Conservation (phyloP, 495 filamentous ascomycete genomes). For the Bacidia gigantensis region DNA sequence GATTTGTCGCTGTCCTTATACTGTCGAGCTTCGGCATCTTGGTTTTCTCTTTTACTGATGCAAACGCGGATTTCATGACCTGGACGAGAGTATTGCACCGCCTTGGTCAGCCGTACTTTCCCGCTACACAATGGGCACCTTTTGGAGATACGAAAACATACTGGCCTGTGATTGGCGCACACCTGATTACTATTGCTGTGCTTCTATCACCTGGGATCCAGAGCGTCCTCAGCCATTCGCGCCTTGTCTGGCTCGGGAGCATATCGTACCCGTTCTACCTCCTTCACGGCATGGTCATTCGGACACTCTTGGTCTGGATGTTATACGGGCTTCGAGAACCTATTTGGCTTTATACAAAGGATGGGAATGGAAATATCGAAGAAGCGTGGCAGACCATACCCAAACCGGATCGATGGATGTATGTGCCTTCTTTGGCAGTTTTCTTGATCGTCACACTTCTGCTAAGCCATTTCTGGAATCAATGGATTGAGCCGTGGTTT, state of each 20-base stretch:
- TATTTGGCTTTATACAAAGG: conserved; percentile 1
- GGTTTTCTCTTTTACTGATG: conserved; percentile 43
- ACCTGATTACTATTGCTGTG: conserved; percentile 12
- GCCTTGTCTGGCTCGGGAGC: conserved; percentile 15
- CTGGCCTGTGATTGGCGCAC: conserved; percentile 14
- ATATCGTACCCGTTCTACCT: conserved; percentile 17
- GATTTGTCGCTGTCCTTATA: conserved; percentile 28
- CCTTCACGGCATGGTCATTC: conserved; percentile 18
- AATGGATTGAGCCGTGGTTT: conserved; percentile 12
- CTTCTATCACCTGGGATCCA: conserved; percentile 6
- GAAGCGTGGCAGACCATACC: conserved; percentile 7
- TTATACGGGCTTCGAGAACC: conserved; percentile 11
- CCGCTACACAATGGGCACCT: neutral
- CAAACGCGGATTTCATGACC: conserved; percentile 38
- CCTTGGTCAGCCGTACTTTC: conserved; percentile 13
- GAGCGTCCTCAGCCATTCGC: conserved; percentile 5
- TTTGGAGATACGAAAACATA: conserved; percentile 10
- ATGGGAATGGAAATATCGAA: neutral
- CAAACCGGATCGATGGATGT: conserved; percentile 7
- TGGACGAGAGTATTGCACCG: conserved; percentile 35
- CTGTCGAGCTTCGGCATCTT: conserved; percentile 32
- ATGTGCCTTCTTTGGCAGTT: conserved; percentile 4
- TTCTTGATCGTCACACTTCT: conserved; percentile 8
- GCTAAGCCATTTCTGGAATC: conserved; percentile 12
- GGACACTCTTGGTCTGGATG: conserved; percentile 16